Base-by-base conservation (phyloP, 495 filamentous ascomycete genomes). In the Aspergillus sparsus region DNA sequence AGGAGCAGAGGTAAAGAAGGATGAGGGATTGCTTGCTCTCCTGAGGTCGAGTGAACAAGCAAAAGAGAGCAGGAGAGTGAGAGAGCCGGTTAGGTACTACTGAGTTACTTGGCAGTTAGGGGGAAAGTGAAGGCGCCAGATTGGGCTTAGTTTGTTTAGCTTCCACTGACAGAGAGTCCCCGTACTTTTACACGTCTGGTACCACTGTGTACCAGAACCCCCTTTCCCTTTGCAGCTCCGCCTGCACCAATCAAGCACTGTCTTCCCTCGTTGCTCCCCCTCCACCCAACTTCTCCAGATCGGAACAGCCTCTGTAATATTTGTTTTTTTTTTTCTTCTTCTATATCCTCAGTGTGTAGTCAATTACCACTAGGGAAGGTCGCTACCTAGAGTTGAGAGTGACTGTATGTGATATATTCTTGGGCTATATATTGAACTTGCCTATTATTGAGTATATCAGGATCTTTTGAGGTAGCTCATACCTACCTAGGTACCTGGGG, bases 1-100 rank as follows among this genome's bases (percentile, higher is more conserved):
- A 33, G 59, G 44, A 49, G 41, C 53, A 49, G 57, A 60, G 52
- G 53, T 58, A 45, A 60, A 45, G 62, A 44, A 47, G 57, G 37
- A 53, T 34, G 57, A 57, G 16, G 54, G 60, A 56, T 60, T 58
- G 53, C 60, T 27, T 55, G 47, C 50, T 45, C 65, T 71, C 64
- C 66, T 74, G 66, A 72, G 66, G 58, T 60, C 58, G 56, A 66
- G 60, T 32, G 60, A 58, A 56, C 34, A 56, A 60, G 51, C 51
- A 59, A 46, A 27, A 57, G 57, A 57, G 60, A 57, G 27, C 31
- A 42, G 57, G 69, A 68, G 59, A 66, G 68, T 53, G 58, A 62
- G 53, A 56, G 46, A 33, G 58, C 44, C 35, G 35, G 31, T 31
- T 49, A 49, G 39, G 15, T 46, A 57, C 55, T 27, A 27, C 21